These are phyloP conservation scores for Fonsecaea multimorphosa DNA, from an alignment of 2,329 filamentous ascomycete species.

Conservation along the genomic window DNA sequence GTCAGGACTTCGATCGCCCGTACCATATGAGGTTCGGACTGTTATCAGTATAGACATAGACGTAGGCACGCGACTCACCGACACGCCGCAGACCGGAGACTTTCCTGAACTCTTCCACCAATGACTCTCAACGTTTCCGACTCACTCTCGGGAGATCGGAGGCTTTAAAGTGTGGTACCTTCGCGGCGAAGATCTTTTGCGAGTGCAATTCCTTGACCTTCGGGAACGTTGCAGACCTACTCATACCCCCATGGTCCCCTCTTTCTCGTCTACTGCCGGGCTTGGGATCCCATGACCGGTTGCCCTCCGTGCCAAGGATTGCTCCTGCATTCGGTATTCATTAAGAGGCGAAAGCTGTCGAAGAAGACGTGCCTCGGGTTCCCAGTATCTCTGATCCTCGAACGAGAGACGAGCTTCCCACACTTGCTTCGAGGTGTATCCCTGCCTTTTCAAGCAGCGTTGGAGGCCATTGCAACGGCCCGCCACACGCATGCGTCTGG, in stretches of 20 bases:
- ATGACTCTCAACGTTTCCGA: neutral
- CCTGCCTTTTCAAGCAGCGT: neutral
- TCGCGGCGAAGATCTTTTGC: constrained; percentile 2
- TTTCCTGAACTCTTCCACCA: neutral
- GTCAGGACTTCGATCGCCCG: neutral
- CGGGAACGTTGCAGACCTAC: neutral
- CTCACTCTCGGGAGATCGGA: neutral
- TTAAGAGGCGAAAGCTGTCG: neutral
- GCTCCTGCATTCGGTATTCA: neutral
- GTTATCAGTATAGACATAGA: neutral
- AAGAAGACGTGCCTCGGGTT: neutral
- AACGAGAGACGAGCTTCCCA: neutral
- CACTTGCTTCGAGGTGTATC: neutral
- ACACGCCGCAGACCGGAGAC: neutral
- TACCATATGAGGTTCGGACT: neutral
- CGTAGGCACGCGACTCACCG: neutral
- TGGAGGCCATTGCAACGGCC: neutral
- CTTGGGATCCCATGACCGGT: neutral
- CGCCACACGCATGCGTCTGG: neutral
- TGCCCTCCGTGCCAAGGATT: neutral
- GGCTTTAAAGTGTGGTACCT: neutral
- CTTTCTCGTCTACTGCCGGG: neutral
- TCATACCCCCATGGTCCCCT: neutral
- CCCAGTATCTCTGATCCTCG: neutral
- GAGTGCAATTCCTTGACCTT: neutral